phyloP scores from a whole-genome alignment of 208 protist species.

The Jaenimonas drosophilae region DNA sequence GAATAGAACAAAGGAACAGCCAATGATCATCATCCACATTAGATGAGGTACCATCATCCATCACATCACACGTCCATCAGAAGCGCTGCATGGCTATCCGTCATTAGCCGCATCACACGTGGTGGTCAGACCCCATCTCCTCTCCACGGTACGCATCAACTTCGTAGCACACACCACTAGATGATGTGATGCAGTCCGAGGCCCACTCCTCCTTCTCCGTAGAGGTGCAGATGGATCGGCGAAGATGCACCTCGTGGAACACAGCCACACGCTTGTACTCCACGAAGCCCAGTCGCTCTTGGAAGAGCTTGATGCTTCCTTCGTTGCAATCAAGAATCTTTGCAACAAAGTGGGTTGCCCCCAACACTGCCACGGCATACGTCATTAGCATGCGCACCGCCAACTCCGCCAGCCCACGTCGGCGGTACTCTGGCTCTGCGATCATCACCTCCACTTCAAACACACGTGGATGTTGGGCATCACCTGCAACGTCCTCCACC shows the following conservation, averaged over 20 bases:
- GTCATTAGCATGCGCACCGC: slow-evolving; percentile 80
- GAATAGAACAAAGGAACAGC: not conserved
- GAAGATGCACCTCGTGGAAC: slow-evolving; percentile 76
- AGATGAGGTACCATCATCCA: no score
- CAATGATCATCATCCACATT: no score
- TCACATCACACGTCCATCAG: no score
- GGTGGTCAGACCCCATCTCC: no score
- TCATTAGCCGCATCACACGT: no score
- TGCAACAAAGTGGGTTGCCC: slow-evolving; percentile 63
- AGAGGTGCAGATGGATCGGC: slow-evolving; percentile 11
- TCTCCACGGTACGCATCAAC: no score
- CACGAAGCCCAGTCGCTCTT: slow-evolving; percentile 49
- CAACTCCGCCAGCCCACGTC: slow-evolving; percentile 57
- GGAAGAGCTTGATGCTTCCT: slow-evolving; percentile 64
- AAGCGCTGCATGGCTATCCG: no score
- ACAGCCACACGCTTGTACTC: slow-evolving; percentile 62
- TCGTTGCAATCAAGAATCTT: slow-evolving; percentile 85
- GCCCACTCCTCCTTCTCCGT: slow-evolving; percentile 12
- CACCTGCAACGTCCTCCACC: slow-evolving; percentile 5
- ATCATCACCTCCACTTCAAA: slow-evolving; percentile 91
- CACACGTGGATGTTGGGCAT: slow-evolving; percentile 1
- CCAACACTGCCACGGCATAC: slow-evolving; percentile 65
- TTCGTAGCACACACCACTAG: no score
- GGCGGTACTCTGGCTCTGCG: slow-evolving; percentile 49
- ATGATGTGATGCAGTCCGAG: no score